Evolutionary conservation across 768 basidiomycete species (phyloP).

Genomic region (Serendipita sp.): DNA sequence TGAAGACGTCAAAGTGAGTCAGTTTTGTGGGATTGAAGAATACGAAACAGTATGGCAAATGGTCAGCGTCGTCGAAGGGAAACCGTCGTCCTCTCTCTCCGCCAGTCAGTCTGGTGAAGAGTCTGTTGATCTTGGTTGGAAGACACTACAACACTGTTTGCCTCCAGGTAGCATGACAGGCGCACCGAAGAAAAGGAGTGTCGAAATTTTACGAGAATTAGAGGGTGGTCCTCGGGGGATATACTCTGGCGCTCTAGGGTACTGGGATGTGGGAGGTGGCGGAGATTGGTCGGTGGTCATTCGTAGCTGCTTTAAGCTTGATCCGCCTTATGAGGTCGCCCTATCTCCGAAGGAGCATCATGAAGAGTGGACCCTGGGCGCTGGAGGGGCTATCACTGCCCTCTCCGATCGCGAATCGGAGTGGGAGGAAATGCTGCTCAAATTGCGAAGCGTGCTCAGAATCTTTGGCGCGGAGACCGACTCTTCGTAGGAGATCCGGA

Average conservation of each 20-base stretch:
- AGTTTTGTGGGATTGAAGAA: constrained; percentile 79
- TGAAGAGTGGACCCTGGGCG: constrained; percentile 63
- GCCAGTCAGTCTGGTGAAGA: constrained; percentile 17
- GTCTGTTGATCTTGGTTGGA: constrained; percentile 51
- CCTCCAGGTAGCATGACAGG: constrained; percentile 99
- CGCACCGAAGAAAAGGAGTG: constrained; percentile 86
- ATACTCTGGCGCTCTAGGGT: constrained; percentile 90
- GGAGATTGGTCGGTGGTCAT: constrained; percentile 93
- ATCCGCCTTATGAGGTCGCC: constrained; percentile 15
- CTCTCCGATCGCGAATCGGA: constrained; percentile 71
- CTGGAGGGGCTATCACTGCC: constrained; percentile 94
- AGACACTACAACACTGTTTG: constrained; percentile 59
- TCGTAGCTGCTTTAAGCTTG: constrained; percentile 74
- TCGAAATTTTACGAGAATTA: constrained; percentile 71
- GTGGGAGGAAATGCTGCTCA: constrained; percentile 91
- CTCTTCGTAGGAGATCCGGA: too few relatives aligned
- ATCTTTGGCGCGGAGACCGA: neutral
- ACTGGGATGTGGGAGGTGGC: constrained; percentile 75
- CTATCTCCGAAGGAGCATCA: neutral
- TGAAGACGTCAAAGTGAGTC: constrained; percentile 62
- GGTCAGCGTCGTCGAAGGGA: constrained; percentile 83
- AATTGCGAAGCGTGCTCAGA: constrained; percentile 59
- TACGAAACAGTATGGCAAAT: constrained; percentile 93
- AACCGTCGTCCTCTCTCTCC: constrained; percentile 17
- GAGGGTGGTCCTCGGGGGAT: constrained; percentile 58